A percentile compares a stretch with the other conserved stretches of the same genome.
phyloP scores from a whole-genome alignment of 228 moss, liverwort and hornwort species.

The Sphagnum fallax region DNA sequence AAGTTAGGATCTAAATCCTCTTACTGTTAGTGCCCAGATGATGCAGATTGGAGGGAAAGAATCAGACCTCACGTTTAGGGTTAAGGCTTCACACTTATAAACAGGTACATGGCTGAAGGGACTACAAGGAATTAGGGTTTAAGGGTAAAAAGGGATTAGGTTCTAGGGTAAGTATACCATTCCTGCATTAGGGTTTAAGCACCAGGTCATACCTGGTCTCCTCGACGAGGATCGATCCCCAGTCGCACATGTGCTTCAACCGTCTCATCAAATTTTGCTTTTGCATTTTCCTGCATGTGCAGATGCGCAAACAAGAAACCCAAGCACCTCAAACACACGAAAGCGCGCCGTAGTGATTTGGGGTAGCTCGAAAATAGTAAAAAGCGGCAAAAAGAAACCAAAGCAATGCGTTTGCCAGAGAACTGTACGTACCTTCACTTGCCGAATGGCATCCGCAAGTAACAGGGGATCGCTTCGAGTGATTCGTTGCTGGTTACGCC shows the following conservation, averaged over 20 bases:
- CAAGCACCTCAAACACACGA: neutral
- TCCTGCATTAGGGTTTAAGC: too few relatives aligned
- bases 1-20: too few relatives aligned
- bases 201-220: conserved; percentile 62
- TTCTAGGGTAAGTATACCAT: too few relatives aligned
- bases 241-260: conserved; percentile 91
- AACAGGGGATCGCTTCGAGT: conserved; percentile 53
- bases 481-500: conserved; percentile 15
- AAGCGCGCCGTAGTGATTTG: too few relatives aligned
- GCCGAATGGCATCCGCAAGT: conserved; percentile 74
- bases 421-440: conserved; percentile 57
- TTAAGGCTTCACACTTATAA: too few relatives aligned
- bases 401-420: too few relatives aligned
- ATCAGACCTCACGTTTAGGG: too few relatives aligned
- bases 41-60: too few relatives aligned
- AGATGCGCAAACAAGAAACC: neutral
- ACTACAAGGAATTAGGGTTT: too few relatives aligned
- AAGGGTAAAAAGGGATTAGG: too few relatives aligned
- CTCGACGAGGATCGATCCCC: conserved; percentile 88
- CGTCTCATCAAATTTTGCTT: conserved; percentile 75
- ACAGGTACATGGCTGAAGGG: too few relatives aligned
- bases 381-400: neutral
- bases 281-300: conserved; percentile 59
- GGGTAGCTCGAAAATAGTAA: neutral
- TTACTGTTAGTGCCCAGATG: too few relatives aligned